Percentiles rank a stretch among this genome's conserved stretches.
Evolutionary conservation across 2,329 filamentous ascomycete species (phyloP).

Genomic region (Dactylella cylindrospora): DNA sequence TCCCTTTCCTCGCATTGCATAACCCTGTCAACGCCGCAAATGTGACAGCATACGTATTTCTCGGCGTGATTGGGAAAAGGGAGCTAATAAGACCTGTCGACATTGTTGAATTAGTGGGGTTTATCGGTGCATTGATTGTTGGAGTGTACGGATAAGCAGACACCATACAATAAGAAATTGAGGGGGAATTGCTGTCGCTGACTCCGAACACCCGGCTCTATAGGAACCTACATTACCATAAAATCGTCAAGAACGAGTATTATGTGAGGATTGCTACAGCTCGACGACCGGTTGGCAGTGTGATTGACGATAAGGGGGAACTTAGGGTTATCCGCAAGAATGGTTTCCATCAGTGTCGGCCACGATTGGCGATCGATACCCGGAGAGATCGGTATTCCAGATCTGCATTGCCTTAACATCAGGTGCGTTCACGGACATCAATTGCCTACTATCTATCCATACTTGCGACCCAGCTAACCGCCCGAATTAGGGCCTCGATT

Average conservation of each 20-base stretch:
- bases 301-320: neutral
- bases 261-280: slow-evolving; percentile 59
- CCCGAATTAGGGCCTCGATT: slow-evolving; percentile 74
- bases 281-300: slow-evolving; percentile 4
- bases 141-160: slow-evolving; percentile 46
- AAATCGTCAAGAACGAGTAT: slow-evolving; percentile 97
- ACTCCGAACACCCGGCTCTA: slow-evolving; percentile 7
- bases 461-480: slow-evolving; percentile 6
- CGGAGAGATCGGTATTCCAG: slow-evolving; percentile 95
- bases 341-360: slow-evolving; percentile 97
- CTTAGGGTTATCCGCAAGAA: slow-evolving; percentile 77
- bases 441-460: neutral
- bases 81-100: neutral
- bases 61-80: slow-evolving; percentile 41
- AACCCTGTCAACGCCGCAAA: slow-evolving; percentile 8
- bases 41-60: slow-evolving; percentile 42
- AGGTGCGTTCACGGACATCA: slow-evolving; percentile 57
- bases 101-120: slow-evolving; percentile 29
- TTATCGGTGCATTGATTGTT: slow-evolving; percentile 46
- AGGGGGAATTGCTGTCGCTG: slow-evolving; percentile 53
- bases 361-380: slow-evolving; percentile 95
- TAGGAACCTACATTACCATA: slow-evolving; percentile 75
- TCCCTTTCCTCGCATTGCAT: slow-evolving; percentile 16
- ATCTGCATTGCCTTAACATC: slow-evolving; percentile 96
- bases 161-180: neutral